phyloP scores from a whole-genome alignment of 2,329 filamentous ascomycete species.

The Alternaria sp. region DNA sequence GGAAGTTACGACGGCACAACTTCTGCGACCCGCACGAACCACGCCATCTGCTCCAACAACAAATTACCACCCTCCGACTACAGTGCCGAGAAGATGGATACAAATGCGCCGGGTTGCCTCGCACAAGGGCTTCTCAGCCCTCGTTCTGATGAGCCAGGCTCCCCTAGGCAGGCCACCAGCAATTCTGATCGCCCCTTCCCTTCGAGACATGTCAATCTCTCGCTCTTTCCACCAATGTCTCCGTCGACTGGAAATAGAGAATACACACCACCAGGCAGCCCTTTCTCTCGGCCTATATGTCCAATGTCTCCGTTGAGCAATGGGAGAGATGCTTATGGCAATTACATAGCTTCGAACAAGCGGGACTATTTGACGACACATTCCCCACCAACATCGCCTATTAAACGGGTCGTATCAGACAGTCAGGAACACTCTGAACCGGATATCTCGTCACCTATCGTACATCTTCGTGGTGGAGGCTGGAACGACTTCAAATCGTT shows the following conservation, averaged over 20 bases:
- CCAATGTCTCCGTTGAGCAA: slow-evolving; percentile 22
- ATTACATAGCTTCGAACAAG: slow-evolving; percentile 21
- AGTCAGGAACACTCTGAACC: background rate
- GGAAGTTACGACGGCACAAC: background rate
- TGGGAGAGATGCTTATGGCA: slow-evolving; percentile 24
- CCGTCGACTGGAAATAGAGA: slow-evolving; percentile 11
- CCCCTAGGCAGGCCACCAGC: background rate
- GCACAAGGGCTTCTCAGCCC: background rate
- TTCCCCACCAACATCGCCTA: background rate
- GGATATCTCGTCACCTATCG: background rate
- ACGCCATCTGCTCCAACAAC: background rate
- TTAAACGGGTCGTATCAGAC: background rate
- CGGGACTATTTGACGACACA: slow-evolving; percentile 11
- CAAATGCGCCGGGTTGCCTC: slow-evolving; percentile 11
- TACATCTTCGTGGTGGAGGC: background rate
- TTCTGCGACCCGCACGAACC: background rate
- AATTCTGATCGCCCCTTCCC: background rate
- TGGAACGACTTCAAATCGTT: slow-evolving; percentile 6
- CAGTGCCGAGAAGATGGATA: background rate
- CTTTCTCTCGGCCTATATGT: background rate
- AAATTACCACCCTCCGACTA: background rate
- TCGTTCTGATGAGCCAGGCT: background rate
- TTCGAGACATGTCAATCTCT: background rate
- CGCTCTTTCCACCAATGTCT: slow-evolving; percentile 10
- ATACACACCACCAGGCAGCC: slow-evolving; percentile 3